Evolutionary conservation across 2,329 filamentous ascomycete species (phyloP).

Genomic region (Monosporascus sp.): DNA sequence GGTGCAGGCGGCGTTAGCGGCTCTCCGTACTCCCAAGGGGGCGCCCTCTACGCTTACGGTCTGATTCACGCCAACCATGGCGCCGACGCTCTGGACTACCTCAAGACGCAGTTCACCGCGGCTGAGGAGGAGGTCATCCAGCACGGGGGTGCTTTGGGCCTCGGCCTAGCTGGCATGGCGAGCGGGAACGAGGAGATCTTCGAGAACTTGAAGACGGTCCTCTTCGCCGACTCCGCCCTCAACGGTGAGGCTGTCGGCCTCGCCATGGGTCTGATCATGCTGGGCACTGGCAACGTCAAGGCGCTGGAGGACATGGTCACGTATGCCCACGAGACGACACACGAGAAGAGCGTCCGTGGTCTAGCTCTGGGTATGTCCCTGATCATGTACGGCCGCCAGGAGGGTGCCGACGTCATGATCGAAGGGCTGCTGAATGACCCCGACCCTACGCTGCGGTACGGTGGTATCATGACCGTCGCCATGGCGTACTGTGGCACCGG

Average conservation of each 20-base stretch:
- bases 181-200: conserved; percentile 88
- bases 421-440: conserved; percentile 90
- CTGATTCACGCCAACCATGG: conserved; percentile 97
- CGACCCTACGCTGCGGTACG: conserved; percentile 89
- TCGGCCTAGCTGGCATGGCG: conserved; percentile 97
- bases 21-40: conserved; percentile 92
- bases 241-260: conserved; percentile 96
- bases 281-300: conserved; percentile 93
- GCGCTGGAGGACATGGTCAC: conserved; percentile 95
- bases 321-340: conserved; percentile 95
- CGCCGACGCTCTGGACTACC: conserved; percentile 77
- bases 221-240: conserved; percentile 90
- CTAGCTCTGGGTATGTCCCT: conserved; percentile 94
- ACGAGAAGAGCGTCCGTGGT: conserved; percentile 97
- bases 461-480: conserved; percentile 97
- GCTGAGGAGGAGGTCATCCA: conserved; percentile 90
- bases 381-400: conserved; percentile 96
- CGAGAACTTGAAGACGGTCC: conserved; percentile 79
- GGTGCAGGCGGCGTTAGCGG: conserved; percentile 61
- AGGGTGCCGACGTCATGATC: conserved; percentile 90
- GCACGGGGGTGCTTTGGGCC: conserved; percentile 88
- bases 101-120: conserved; percentile 67
- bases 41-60: conserved; percentile 90
- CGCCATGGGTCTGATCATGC: conserved; percentile 95
- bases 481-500: conserved; percentile 95